phyloP scores from a whole-genome alignment of 345 rosid species.

The Salix viminalis region DNA sequence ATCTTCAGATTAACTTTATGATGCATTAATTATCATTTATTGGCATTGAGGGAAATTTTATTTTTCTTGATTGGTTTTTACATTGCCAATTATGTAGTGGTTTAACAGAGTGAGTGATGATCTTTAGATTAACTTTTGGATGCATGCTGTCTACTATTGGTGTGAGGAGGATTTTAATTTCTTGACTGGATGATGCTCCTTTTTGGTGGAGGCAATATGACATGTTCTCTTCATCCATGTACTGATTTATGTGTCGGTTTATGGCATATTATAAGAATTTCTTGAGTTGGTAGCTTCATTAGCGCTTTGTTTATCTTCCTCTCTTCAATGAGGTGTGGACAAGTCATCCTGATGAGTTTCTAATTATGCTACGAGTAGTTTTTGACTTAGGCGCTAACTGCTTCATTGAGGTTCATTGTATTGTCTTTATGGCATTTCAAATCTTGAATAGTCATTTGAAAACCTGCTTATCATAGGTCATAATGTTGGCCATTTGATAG shows the following conservation, averaged over 20 bases:
- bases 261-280: background rate
- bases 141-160: no score
- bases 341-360: background rate
- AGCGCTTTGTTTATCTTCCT: background rate
- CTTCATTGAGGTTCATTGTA: background rate
- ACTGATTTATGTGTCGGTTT: background rate
- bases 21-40: background rate
- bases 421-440: background rate
- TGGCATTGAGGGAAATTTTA: background rate
- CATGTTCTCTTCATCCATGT: background rate
- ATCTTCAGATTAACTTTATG: constrained; percentile 8
- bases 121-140: no score
- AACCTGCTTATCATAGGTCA: background rate
- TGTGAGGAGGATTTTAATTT: no score
- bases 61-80: background rate
- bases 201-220: background rate
- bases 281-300: background rate
- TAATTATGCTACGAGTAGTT: background rate
- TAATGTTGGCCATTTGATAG: background rate
- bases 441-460: background rate
- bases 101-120: no score
- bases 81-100: no score
- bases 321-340: background rate
- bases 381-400: no score
- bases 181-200: no score